Percentiles rank a stretch among this genome's conserved stretches.
Evolutionary conservation across 2,329 filamentous ascomycete species (phyloP).

Genomic region (Cladophialophora immunda): DNA sequence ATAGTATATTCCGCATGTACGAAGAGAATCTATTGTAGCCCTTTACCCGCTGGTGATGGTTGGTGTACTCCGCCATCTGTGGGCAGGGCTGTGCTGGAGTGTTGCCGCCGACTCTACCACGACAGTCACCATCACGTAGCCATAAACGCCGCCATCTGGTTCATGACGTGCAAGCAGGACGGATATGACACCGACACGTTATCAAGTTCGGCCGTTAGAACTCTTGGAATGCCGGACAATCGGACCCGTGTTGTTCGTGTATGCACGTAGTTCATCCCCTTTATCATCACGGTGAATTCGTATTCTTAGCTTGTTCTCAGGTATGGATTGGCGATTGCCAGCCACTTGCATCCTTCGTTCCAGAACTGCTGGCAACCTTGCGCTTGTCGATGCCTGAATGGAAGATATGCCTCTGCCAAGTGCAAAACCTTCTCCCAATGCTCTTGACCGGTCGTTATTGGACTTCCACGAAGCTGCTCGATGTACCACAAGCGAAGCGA

Average conservation of each 20-base stretch:
- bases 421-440: slow-evolving; percentile 15
- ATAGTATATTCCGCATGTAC: not conserved
- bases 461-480: slow-evolving; percentile 20
- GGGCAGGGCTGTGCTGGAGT: not conserved
- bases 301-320: slow-evolving; percentile 1
- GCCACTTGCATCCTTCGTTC: slow-evolving; percentile 19
- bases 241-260: not conserved
- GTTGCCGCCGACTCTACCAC: not conserved
- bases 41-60: not conserved
- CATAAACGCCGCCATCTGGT: not conserved
- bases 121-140: not conserved
- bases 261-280: not conserved
- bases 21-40: not conserved
- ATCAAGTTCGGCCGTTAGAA: not conserved
- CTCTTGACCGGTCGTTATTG: not conserved
- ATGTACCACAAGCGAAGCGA: slow-evolving; percentile 20
- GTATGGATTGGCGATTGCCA: slow-evolving; percentile 4
- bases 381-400: slow-evolving; percentile 23
- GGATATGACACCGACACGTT: not conserved
- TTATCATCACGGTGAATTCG: not conserved
- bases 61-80: not conserved
- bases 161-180: not conserved
- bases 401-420: slow-evolving; percentile 15
- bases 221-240: not conserved
- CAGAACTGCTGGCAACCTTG: slow-evolving; percentile 20